A percentile compares a stretch with the other conserved stretches of the same genome.
phyloP scores from a whole-genome alignment of 768 basidiomycete genomes.

The Suillus decipiens region DNA sequence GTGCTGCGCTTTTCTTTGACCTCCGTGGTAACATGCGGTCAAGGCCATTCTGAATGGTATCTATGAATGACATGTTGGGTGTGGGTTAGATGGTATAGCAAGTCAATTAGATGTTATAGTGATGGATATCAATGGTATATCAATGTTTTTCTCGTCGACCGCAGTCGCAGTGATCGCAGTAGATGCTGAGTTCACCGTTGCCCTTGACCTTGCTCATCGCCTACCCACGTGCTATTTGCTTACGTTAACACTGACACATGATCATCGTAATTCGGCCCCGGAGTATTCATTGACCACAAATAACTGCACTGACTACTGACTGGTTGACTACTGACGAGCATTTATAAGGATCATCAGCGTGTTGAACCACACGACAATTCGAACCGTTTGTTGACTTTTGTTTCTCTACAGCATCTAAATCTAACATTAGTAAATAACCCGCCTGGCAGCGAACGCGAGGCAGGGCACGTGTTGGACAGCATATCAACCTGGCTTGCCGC shows the following conservation, averaged over 20 bases:
- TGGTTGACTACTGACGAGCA: not conserved
- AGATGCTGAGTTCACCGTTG: not conserved
- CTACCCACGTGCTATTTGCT: slow-evolving; percentile 26
- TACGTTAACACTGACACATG: slow-evolving; percentile 20
- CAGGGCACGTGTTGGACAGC: slow-evolving; percentile 28
- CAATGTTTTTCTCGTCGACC: slow-evolving; percentile 6
- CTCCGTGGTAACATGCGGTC: slow-evolving; percentile 31
- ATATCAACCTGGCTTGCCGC: slow-evolving; percentile 27
- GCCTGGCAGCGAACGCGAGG: slow-evolving; percentile 31
- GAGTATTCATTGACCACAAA: not conserved
- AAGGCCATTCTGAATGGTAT: slow-evolving; percentile 30
- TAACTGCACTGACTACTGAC: not conserved
- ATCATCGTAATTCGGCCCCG: not conserved
- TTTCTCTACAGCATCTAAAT: slow-evolving; percentile 16
- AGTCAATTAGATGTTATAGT: not conserved
- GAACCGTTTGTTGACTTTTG: slow-evolving; percentile 1
- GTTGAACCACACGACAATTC: not conserved
- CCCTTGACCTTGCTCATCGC: not conserved
- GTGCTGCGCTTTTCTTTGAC: slow-evolving; percentile 15
- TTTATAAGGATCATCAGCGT: not conserved
- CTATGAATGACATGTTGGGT: slow-evolving; percentile 29
- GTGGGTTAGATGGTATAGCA: slow-evolving; percentile 1
- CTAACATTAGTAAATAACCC: slow-evolving; percentile 30
- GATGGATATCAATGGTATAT: slow-evolving; percentile 11
- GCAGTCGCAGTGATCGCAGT: slow-evolving; percentile 13